Base-by-base conservation (phyloP, 2,329 filamentous ascomycete species). In the Fusarium bactridioides region DNA sequence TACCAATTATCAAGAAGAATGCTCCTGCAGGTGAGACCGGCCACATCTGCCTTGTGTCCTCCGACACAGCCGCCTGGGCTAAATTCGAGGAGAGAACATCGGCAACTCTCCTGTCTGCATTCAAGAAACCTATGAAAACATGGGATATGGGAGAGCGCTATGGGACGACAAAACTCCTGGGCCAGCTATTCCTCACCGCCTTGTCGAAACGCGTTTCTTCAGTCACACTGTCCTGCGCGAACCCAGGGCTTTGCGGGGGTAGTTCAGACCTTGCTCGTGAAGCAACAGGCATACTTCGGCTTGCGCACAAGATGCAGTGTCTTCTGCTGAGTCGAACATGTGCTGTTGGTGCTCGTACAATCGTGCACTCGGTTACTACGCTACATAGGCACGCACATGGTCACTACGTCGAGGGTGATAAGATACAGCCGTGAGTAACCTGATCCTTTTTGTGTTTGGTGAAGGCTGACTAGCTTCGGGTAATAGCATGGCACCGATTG, bases 401-500 rank as follows among this genome's bases (percentile, higher is more conserved):
- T 5, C 53, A 56, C 16, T 56, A 56, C 6, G 1, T 56, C 6
- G 53, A 56, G 21, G 38, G 37, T 5, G 21, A 21, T 6, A 43
- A 33, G 16, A 19, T 43, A 2, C 38, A 43, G 4, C 53, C 53
- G 53, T 56, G 6, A 33, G 53, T 33, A 2, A 16, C 6, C 6
- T 2, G 0, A 10, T 15, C 0, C 23, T 44, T 25, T 10, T 10
- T 16, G 19, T 29, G 5, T 15, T 27, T 3, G 25, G 19, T 3
- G 5, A 15, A 47, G 0, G 4, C 44, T 47, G 8, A 47, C 6
- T 11, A 21, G 1, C 1, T 5, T 11, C 3, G 13, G 25, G 13
- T 4, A 4, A n/a, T 12, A 56, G 53, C 2, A 56, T 56, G 27
- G 37, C 37, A 2, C 38, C 53, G 3, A 29, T 43, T 31, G 16